Percentiles rank a stretch among this genome's conserved stretches.
Evolutionary conservation across 495 filamentous ascomycete species (phyloP).

Genomic region (Hypomontagnella submonticulosa): DNA sequence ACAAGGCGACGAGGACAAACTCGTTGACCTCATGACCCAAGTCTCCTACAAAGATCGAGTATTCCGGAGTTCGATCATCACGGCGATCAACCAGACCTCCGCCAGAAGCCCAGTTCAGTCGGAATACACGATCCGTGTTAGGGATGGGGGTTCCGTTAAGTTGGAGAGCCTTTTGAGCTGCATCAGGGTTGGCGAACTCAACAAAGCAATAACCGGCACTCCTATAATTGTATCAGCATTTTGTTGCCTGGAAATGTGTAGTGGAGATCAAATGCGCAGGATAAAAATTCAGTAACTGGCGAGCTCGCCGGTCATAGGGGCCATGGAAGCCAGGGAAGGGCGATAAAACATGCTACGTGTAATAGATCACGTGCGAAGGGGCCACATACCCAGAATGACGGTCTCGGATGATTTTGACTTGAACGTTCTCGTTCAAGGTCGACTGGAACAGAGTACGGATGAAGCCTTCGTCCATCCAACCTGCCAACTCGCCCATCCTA

Average conservation of each 20-base stretch:
- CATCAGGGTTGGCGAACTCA: conserved; percentile 85
- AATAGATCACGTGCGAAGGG: too few relatives aligned
- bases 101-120: conserved; percentile 99
- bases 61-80: conserved; percentile 96
- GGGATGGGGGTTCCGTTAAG: conserved; percentile 93
- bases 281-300: not conserved
- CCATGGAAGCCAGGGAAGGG: not conserved
- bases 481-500: conserved; percentile 99
- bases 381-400: conserved; percentile 94
- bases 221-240: conserved; percentile 63
- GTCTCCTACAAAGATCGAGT: conserved; percentile 97
- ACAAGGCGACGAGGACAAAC: conserved; percentile 95
- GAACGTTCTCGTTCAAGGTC: conserved; percentile 86
- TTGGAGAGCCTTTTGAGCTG: conserved; percentile 87
- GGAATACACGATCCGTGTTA: conserved; percentile 94
- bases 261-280: not conserved
- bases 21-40: conserved; percentile 99
- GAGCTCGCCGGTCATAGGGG: not conserved
- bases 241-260: not conserved
- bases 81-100: conserved; percentile 94
- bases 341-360: not conserved
- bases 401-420: conserved; percentile 99
- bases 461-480: conserved; percentile 99
- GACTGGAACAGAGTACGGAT: conserved; percentile 93
- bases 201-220: conserved; percentile 99